phyloP scores from a whole-genome alignment of 140 eudicot species.

The Oenanthe javanica region DNA sequence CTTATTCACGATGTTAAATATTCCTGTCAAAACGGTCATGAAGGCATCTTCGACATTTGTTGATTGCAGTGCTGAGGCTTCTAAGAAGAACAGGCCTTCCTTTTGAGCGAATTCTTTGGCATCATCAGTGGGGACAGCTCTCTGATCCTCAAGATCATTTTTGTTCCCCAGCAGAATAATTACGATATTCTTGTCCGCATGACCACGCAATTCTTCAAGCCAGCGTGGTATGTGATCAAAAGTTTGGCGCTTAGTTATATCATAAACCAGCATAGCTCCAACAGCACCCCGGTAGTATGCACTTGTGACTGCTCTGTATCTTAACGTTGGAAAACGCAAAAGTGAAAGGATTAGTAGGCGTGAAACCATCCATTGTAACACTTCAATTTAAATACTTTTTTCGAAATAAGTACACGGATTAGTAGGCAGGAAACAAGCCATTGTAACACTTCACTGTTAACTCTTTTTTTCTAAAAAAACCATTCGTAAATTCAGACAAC shows the following conservation, averaged over 20 bases:
- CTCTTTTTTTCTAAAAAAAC: background rate
- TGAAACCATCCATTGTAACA: background rate
- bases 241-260: background rate
- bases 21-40: background rate
- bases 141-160: background rate
- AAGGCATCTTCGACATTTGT: background rate
- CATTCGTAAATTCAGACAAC: background rate
- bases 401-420: background rate
- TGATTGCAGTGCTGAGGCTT: background rate
- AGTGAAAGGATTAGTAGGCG: background rate
- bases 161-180: slow-evolving; percentile 1
- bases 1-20: background rate
- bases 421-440: background rate
- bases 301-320: slow-evolving; percentile 3
- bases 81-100: background rate
- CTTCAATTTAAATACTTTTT: background rate
- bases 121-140: background rate
- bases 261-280: slow-evolving; percentile 3
- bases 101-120: slow-evolving; percentile 3
- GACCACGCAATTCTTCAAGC: slow-evolving; percentile 2
- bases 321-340: background rate
- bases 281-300: slow-evolving; percentile 5
- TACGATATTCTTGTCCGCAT: background rate
- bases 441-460: background rate
- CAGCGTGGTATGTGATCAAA: slow-evolving; percentile 1